Conservation (phyloP, 164 flowering plant genomes). For the Piper longum region DNA sequence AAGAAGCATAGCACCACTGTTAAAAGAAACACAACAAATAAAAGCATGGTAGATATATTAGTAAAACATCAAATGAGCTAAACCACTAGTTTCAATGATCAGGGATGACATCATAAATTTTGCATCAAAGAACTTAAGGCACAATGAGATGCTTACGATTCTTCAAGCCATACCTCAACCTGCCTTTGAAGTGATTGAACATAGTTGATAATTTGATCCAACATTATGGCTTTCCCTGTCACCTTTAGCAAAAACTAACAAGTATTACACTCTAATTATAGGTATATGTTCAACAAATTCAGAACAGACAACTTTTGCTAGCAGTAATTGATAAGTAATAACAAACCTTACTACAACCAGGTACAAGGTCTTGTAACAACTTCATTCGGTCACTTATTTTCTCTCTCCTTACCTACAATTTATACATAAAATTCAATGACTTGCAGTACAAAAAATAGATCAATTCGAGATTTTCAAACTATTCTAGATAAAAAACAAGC, state of each 20-base stretch:
- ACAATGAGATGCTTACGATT: background rate
- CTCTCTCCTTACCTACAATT: slow-evolving; percentile 69
- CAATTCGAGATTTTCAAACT: too few relatives aligned
- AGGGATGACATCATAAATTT: background rate
- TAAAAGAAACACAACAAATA: too few relatives aligned
- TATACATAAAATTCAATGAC: background rate
- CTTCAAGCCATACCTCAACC: slow-evolving; percentile 57
- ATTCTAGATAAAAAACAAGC: background rate
- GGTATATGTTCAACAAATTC: too few relatives aligned
- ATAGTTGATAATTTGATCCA: slow-evolving; percentile 95
- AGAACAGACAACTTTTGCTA: background rate
- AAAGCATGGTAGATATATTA: too few relatives aligned
- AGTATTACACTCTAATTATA: background rate
- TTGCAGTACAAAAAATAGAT: background rate
- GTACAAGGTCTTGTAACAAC: slow-evolving; percentile 95
- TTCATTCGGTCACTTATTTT: slow-evolving; percentile 98
- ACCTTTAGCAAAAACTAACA: slow-evolving; percentile 32
- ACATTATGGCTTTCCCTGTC: slow-evolving; percentile 97
- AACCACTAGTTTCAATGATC: background rate
- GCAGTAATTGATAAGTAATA: background rate
- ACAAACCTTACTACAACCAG: slow-evolving; percentile 90
- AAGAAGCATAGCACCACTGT: too few relatives aligned
- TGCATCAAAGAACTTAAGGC: background rate
- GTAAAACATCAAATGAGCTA: background rate
- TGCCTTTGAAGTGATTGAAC: slow-evolving; percentile 93